phyloP scores from a whole-genome alignment of 108 stramenopile genomes.

The Cyclostephanos invisitatus region DNA sequence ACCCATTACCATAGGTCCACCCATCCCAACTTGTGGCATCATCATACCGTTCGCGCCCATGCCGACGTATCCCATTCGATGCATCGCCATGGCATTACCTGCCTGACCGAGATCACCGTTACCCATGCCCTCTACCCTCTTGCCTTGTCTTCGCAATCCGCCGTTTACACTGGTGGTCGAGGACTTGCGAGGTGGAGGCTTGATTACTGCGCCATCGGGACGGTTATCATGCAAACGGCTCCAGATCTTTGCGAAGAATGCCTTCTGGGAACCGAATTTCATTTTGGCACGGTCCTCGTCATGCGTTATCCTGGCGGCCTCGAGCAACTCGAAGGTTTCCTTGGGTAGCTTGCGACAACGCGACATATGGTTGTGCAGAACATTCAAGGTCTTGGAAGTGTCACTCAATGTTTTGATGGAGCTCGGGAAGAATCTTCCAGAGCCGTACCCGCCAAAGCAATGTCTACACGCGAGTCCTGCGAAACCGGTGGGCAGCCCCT shows the following conservation, averaged over 20 bases:
- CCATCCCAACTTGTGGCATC: background rate
- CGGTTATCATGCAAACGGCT: conserved; percentile 67
- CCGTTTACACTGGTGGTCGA: background rate
- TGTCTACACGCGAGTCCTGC: conserved; percentile 81
- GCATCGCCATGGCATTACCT: background rate
- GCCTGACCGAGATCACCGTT: background rate
- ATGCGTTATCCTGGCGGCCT: conserved; percentile 54
- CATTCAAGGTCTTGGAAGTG: conserved; percentile 79
- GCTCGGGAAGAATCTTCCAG: conserved; percentile 86
- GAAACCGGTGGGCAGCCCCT: conserved; percentile 76
- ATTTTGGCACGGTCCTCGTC: conserved; percentile 77
- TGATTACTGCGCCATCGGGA: conserved; percentile 23
- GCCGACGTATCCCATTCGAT: background rate
- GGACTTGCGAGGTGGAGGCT: conserved; percentile 33
- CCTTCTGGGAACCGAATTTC: conserved; percentile 87
- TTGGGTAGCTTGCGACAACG: conserved; percentile 78
- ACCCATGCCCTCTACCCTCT: background rate
- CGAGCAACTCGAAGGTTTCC: conserved; percentile 56
- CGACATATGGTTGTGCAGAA: conserved; percentile 80
- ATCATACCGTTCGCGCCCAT: conserved; percentile 6
- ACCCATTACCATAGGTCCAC: background rate
- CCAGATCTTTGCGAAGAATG: conserved; percentile 85
- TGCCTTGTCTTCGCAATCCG: background rate
- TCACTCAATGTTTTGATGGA: conserved; percentile 84
- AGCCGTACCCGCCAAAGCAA: conserved; percentile 82